Evolutionary conservation across 2,329 filamentous ascomycete species (phyloP), one percentile per base, ranked within the genome.

Genomic region (Cladosporium sp.): DNA sequence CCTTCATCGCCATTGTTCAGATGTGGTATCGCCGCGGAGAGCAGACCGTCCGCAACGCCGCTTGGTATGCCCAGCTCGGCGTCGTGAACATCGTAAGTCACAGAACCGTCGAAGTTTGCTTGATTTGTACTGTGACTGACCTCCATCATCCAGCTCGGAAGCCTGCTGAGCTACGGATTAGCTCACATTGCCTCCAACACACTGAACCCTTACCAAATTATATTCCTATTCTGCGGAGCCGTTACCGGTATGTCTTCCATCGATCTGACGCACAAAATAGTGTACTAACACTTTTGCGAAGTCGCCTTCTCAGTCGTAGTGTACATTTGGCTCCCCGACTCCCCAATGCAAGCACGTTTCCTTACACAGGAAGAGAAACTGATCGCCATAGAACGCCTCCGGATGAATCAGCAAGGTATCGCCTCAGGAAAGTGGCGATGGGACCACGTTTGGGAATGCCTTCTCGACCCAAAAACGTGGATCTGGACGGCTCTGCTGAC

Each of bases 241-340:
- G 14, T 84, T 51, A 84, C 81, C 22, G 49, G 49, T 51, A 37
- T 25, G 49, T 25, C 7, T 34, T 9, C 7, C 30, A 34, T 34
- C 11, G 8, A 5, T 12, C 11, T 34, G 25, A 36, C 30, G 30
- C 9, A 34, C 2, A 34, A 34, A 34, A 9, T 9, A 8, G 11
- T 12, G 5, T 34, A 14, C 17, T 85, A 49, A 84, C 82, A 11
- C n/a, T 5, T 14, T 9, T 9, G 30, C 17, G 3, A 11, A 0
- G 76, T 84, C 5, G 70, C 76, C 1, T 82, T 81, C 60, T 77
- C 81, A 1, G 64, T 75, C 0, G 66, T 80, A 12, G 79, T 88
- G 5, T 76, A 83, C 68, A 70, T 80, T 17, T 80, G 81, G 54
- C 84, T 88, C 77, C 86, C 86, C 0, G 86, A 88, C 64, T 85